Base-by-base conservation (phyloP, 495 filamentous ascomycete genomes). In the Umbilicaria muhlenbergii region DNA sequence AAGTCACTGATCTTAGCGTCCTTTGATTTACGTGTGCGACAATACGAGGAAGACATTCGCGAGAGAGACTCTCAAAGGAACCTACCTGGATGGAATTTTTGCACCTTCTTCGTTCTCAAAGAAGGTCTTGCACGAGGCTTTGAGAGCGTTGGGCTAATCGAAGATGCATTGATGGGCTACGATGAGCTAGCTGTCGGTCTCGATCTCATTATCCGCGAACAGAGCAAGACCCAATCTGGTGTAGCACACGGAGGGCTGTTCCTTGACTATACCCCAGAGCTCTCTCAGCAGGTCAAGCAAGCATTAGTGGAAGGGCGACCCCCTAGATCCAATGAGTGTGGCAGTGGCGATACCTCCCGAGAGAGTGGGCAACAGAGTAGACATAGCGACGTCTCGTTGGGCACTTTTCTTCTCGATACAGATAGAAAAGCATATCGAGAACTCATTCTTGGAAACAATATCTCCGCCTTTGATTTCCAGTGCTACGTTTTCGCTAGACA, bases 71-170 rank as follows among this genome's bases (percentile, higher is more conserved):
- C 81, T 3, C 88, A 95, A 64, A 77, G 89, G 35, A 74, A 69
- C 35, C 62, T 98, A 17, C 91, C 92, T 3, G 91, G 91, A 0
- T 98, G 92, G 91, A 98, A 98, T 55, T 98, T 96, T 56, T 95
- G 89, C 59, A 96, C 92, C 0, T 98, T 95, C 56, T 98, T 98
- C 55, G 83, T 98, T 16, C 68, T 96, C 13, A 98, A 98, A 53
- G 91, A 98, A 57, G 91, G 91, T 4, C 69, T 98, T 35, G 87
- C 88, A 4, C 71, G 81, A 44, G 92, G 87, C 0, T 94, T 98
- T 56, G 91, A 98, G 59, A 95, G 83, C 59, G 88, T 95, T 11
- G 92, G 92, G 6, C 65, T 98, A 18, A 85, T 95, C 34, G 91
- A 96, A 58, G 91, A 98, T 68, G 88, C 91, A 10, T 64, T 98